A percentile compares a stretch with the other conserved stretches of the same genome.
phyloP scores from a whole-genome alignment of 192 early-diverging fungal genomes.

The Ambispora gerdemannii region DNA sequence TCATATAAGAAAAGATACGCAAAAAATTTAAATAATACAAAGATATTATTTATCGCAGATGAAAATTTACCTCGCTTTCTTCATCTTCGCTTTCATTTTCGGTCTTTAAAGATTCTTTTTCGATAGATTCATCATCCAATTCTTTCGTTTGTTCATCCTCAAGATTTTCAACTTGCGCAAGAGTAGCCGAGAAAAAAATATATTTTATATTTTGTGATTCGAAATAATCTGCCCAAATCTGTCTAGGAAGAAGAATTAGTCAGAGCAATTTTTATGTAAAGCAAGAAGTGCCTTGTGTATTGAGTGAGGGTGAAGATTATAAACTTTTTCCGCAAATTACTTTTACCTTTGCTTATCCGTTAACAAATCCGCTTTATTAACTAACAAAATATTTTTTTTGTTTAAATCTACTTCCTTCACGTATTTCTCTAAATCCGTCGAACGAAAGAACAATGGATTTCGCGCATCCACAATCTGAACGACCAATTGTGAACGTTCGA shows the following conservation, averaged over 20 bases:
- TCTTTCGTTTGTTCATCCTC: constrained; percentile 69
- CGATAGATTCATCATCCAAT: constrained; percentile 45
- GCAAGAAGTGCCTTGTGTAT: neutral
- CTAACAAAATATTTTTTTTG: constrained; percentile 86
- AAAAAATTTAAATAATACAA: too few relatives aligned
- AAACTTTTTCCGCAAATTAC: neutral
- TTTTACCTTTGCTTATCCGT: constrained; percentile 74
- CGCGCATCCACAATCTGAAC: constrained; percentile 99
- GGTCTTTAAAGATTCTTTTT: constrained; percentile 34
- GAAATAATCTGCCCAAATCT: constrained; percentile 89
- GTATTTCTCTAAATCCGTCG: constrained; percentile 84
- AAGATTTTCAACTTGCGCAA: constrained; percentile 72
- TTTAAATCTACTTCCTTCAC: constrained; percentile 83
- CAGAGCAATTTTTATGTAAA: neutral
- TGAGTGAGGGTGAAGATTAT: neutral
- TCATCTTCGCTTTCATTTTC: too few relatives aligned
- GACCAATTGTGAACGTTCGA: constrained; percentile 91
- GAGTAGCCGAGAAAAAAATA: constrained; percentile 91
- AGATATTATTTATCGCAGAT: too few relatives aligned
- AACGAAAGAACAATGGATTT: constrained; percentile 90
- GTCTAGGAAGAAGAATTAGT: constrained; percentile 32
- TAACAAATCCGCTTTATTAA: constrained; percentile 99
- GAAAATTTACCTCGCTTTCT: too few relatives aligned
- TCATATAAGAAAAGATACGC: too few relatives aligned
- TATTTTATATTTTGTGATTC: constrained; percentile 76